These are phyloP conservation scores for Lipomyces orientalis DNA, from an alignment of 805 yeast genomes.

Conservation along the genomic window DNA sequence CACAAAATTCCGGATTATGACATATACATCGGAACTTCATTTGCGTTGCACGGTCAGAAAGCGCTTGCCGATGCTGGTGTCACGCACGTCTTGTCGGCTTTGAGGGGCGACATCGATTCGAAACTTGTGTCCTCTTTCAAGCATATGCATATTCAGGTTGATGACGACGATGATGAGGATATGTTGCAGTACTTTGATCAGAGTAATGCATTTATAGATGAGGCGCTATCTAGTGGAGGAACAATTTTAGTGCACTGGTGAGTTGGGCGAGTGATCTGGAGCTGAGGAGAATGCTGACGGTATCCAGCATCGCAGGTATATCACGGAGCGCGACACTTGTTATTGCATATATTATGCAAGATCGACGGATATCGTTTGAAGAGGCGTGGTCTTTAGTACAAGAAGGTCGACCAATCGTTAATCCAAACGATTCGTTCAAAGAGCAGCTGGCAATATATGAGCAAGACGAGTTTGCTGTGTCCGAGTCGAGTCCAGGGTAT, in stretches of 20 bases:
- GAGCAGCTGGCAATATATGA: slow-evolving; percentile 73
- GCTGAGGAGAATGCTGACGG: slow-evolving; percentile 57
- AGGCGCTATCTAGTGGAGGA: slow-evolving; percentile 49
- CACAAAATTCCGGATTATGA: slow-evolving; percentile 73
- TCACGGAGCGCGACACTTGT: slow-evolving; percentile 87
- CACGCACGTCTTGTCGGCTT: slow-evolving; percentile 72
- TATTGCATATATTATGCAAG: slow-evolving; percentile 86
- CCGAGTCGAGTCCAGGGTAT: slow-evolving; percentile 44
- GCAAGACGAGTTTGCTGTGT: slow-evolving; percentile 47
- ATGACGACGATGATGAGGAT: slow-evolving; percentile 73
- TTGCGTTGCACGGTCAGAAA: slow-evolving; percentile 61
- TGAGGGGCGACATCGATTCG: slow-evolving; percentile 67
- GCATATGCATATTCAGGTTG: slow-evolving; percentile 61
- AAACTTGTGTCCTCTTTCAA: slow-evolving; percentile 54
- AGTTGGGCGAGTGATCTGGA: slow-evolving; percentile 43
- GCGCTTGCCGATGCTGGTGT: slow-evolving; percentile 63
- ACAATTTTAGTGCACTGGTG: slow-evolving; percentile 51
- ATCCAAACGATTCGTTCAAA: slow-evolving; percentile 76
- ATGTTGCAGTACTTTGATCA: slow-evolving; percentile 66
- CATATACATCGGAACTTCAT: slow-evolving; percentile 74
- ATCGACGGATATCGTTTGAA: slow-evolving; percentile 61
- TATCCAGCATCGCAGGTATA: slow-evolving; percentile 85
- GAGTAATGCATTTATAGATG: slow-evolving; percentile 68
- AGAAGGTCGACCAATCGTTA: slow-evolving; percentile 62
- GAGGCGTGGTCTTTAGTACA: slow-evolving; percentile 79